Evolutionary conservation across 1,284 basidiomycete species (phyloP).

Genomic region (Cryptococcus sp.): DNA sequence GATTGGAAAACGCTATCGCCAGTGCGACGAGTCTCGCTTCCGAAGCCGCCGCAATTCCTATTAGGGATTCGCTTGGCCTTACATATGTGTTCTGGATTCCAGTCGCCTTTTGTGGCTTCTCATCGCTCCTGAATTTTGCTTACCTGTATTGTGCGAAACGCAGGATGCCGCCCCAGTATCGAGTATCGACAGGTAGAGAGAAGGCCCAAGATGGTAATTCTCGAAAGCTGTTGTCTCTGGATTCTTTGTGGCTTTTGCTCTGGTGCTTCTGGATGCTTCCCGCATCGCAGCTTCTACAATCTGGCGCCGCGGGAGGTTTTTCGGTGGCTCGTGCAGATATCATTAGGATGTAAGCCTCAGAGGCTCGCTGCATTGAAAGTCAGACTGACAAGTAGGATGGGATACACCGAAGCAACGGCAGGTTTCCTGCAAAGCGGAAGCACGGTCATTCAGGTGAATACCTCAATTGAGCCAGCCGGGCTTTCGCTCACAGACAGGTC

Average conservation of each 20-base stretch:
- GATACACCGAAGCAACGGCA: conserved; percentile 19
- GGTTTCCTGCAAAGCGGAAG: conserved; percentile 23
- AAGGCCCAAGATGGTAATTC: conserved; percentile 1
- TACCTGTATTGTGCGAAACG: conserved; percentile 19
- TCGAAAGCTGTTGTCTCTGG: conserved; percentile 1
- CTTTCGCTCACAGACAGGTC: conserved; percentile 12
- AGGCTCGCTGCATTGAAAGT: not conserved
- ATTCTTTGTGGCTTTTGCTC: conserved; percentile 15
- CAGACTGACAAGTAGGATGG: conserved; percentile 9
- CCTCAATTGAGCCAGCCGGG: not conserved
- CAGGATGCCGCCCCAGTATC: conserved; percentile 17
- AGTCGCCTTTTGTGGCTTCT: conserved; percentile 21
- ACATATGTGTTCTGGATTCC: conserved; percentile 30
- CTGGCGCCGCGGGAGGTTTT: conserved; percentile 27
- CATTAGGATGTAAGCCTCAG: conserved; percentile 12
- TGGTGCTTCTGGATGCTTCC: conserved; percentile 32
- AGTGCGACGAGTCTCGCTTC: conserved; percentile 24
- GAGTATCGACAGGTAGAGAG: conserved; percentile 15
- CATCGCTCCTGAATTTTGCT: conserved; percentile 14
- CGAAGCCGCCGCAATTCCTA: conserved; percentile 24
- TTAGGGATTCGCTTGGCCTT: conserved; percentile 19
- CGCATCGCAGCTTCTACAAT: conserved; percentile 27
- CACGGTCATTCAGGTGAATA: conserved; percentile 15
- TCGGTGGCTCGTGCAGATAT: conserved; percentile 24
- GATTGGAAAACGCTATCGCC: conserved; percentile 28